Evolutionary conservation across 371 early-diverging fungal species (phyloP), one percentile per base, ranked within the genome.

Genomic region (Funneliformis caledonium): DNA sequence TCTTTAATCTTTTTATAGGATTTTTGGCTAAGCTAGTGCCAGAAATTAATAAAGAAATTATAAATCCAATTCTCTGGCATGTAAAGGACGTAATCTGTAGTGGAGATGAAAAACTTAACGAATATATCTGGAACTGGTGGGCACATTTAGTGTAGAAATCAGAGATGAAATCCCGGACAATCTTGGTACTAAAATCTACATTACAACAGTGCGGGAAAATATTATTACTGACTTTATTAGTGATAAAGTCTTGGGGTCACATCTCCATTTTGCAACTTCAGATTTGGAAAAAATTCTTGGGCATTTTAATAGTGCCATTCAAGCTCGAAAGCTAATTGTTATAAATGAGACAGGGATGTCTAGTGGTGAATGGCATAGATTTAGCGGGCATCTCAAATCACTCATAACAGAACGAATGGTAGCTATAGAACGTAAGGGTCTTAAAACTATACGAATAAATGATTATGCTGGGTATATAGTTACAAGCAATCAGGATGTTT

Each of bases 391-490:
- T 65, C 67, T 65, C 2, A 65, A 65, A 65, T 72, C 72, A 12
- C 72, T 72, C 45, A 72, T 72, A 56, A 74, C 59, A 26, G 74
- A 73, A 50, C 6, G 12, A 48, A 52, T 52, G 7, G 50, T 74
- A 37, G 6, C 56, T 26, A 59, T 74, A 56, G 74, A 73, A 14
- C 74, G 59, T 52, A 73, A 73, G 52, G 74, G 56, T 52, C 50
- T 73, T 31, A 59, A 73, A 47, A 52, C 52, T 48, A 73, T 22
- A 0, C 26, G 6, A 31, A 22, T 73, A 73, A 73, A 73, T 50
- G 59, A 73, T 73, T 73, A 52, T 33, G 16, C 74, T 26, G 74
- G 26, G n/a, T 73, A 50, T 73, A 73, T 73, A 59, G 59, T 73
- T 2, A 52, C 59, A 73, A 73, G 74, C 59, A 73, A 73, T 16